Evolutionary conservation across 768 basidiomycete genomes (phyloP).

Genomic region (Hypholoma sublateritium): DNA sequence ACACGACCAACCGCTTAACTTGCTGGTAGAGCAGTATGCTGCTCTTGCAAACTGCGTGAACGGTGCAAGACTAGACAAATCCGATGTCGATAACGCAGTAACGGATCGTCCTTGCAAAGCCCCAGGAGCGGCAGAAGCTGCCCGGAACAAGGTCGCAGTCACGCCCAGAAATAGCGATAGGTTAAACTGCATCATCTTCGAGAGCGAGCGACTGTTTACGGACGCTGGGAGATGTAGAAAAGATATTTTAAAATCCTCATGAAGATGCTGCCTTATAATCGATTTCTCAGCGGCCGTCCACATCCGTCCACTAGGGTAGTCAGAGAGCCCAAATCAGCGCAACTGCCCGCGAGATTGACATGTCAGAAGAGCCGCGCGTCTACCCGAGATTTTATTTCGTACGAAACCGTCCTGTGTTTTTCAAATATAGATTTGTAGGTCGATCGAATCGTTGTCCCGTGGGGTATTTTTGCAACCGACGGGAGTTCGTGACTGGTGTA

Average conservation of each 20-base stretch:
- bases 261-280: not conserved
- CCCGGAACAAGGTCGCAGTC: not conserved
- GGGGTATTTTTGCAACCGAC: not conserved
- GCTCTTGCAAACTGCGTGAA: conserved; percentile 35
- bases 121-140: conserved; percentile 16
- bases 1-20: conserved; percentile 29
- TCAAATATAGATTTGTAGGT: too few species aligned
- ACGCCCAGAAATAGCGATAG: conserved; percentile 5
- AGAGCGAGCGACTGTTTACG: not conserved
- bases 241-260: not conserved
- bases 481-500: not conserved
- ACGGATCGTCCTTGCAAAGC: conserved; percentile 20
- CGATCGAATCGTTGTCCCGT: too few species aligned
- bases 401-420: not conserved
- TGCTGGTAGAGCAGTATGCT: conserved; percentile 29
- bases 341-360: not conserved
- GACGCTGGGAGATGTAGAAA: not conserved
- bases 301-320: not conserved
- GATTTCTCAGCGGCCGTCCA: not conserved
- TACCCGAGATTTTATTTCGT: not conserved
- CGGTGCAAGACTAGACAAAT: conserved; percentile 17
- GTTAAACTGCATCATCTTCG: conserved; percentile 1
- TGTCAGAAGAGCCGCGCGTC: not conserved
- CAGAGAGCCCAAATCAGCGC: not conserved
- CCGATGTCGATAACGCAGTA: conserved; percentile 24